phyloP scores from a whole-genome alignment of 2,329 filamentous ascomycete genomes.

The Bipolaris cookei region DNA sequence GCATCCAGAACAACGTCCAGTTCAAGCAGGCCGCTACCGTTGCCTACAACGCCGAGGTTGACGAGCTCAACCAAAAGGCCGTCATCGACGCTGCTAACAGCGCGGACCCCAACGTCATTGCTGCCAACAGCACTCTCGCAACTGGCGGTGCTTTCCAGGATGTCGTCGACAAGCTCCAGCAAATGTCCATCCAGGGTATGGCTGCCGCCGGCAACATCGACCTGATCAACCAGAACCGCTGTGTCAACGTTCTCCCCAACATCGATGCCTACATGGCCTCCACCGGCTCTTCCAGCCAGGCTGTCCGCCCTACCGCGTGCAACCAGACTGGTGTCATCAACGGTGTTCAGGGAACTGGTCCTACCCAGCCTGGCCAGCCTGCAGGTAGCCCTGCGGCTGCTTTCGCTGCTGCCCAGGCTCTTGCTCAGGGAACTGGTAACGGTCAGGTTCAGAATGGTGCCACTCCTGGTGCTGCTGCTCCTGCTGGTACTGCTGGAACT shows the following conservation, averaged over 20 bases:
- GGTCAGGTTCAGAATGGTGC: conserved; percentile 33
- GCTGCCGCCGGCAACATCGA: conserved; percentile 44
- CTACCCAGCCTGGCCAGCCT: conserved; percentile 37
- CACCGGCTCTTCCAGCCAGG: conserved; percentile 38
- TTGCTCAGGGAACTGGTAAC: conserved; percentile 39
- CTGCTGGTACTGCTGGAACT: conserved; percentile 4
- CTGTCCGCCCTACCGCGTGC: conserved; percentile 41
- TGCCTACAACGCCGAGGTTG: conserved; percentile 48
- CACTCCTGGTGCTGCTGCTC: conserved; percentile 13
- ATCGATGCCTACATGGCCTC: conserved; percentile 48
- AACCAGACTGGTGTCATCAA: conserved; percentile 45
- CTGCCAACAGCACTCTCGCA: conserved; percentile 48
- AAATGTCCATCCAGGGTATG: conserved; percentile 45
- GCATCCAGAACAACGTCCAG: conserved; percentile 42
- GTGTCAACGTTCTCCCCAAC: conserved; percentile 46
- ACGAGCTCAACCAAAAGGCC: conserved; percentile 49
- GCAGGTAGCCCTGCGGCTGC: conserved; percentile 42
- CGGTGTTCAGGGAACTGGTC: conserved; percentile 40
- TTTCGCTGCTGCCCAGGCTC: conserved; percentile 37
- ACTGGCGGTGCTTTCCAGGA: conserved; percentile 48
- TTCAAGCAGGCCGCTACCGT: conserved; percentile 49
- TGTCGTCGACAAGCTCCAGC: conserved; percentile 48
- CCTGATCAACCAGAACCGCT: conserved; percentile 48
- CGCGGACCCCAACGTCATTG: conserved; percentile 36
- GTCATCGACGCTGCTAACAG: conserved; percentile 43